A percentile compares a stretch with the other conserved stretches of the same genome.
phyloP scores from a whole-genome alignment of 2,329 filamentous ascomycete genomes.

The Aspergillus carbonarius region DNA sequence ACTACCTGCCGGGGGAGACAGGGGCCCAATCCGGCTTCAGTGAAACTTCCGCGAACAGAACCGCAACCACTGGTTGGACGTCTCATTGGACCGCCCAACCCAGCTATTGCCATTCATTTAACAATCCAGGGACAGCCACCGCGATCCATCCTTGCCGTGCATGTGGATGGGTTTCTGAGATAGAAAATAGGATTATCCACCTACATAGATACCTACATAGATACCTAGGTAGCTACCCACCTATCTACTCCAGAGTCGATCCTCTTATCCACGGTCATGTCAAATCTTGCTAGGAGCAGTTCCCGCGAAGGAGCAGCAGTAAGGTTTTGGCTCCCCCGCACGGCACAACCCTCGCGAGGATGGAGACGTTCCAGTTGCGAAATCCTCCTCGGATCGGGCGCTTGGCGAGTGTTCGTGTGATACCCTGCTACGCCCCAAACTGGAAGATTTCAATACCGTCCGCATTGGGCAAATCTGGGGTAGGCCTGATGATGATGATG shows the following conservation, averaged over 20 bases:
- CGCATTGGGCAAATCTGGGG: background rate
- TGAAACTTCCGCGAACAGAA: background rate
- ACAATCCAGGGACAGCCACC: background rate
- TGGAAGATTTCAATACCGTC: background rate
- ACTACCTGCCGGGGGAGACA: background rate
- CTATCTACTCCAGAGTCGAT: background rate
- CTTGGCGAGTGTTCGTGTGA: conserved; percentile 2
- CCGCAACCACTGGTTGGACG: background rate
- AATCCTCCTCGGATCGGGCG: conserved; percentile 2
- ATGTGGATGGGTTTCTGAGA: background rate
- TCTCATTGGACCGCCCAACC: background rate
- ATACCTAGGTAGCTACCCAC: background rate
- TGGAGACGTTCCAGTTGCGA: background rate
- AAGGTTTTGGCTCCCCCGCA: conserved; percentile 5
- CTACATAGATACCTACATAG: too few species aligned
- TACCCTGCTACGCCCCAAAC: background rate
- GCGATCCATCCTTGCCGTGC: background rate
- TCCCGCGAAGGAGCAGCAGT: background rate
- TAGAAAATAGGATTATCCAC: too few species aligned
- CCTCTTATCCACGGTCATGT: background rate
- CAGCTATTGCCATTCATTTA: background rate
- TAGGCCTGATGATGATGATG: background rate
- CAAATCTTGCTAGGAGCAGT: background rate
- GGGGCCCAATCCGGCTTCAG: background rate
- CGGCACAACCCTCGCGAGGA: background rate